phyloP scores from a whole-genome alignment of 768 basidiomycete species.

The Leccinum subtestaceum region DNA sequence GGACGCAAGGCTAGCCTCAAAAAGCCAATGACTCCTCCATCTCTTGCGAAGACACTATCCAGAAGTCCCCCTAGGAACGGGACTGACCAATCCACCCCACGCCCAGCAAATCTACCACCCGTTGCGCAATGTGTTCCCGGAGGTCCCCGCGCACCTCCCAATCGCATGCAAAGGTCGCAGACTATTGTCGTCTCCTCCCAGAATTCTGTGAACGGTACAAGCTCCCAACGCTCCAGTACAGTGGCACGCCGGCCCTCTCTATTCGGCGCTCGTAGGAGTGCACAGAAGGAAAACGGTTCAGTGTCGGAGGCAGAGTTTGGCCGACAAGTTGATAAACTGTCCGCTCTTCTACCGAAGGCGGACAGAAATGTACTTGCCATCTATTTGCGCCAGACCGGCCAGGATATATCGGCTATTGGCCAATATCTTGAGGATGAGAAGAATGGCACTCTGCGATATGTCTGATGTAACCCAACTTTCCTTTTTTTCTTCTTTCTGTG shows the following conservation, averaged over 20 bases:
- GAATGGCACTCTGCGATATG: slow-evolving; percentile 55
- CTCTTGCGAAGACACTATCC: slow-evolving; percentile 35
- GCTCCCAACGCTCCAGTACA: slow-evolving; percentile 32
- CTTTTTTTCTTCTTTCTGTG: slow-evolving; percentile 4
- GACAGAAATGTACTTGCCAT: slow-evolving; percentile 63
- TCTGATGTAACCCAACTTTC: slow-evolving; percentile 20
- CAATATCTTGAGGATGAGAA: slow-evolving; percentile 84
- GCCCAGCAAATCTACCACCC: slow-evolving; percentile 30
- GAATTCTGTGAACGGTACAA: slow-evolving; percentile 14
- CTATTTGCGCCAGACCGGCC: slow-evolving; percentile 71
- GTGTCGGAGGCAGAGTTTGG: slow-evolving; percentile 47
- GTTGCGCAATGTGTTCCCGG: slow-evolving; percentile 60
- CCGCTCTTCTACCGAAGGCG: slow-evolving; percentile 69
- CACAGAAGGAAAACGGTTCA: slow-evolving; percentile 1
- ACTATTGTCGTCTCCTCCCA: slow-evolving; percentile 52
- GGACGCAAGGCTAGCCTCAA: slow-evolving; percentile 66
- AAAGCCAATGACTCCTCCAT: slow-evolving; percentile 28
- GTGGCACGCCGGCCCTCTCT: slow-evolving; percentile 30
- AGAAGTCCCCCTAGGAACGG: slow-evolving; percentile 35
- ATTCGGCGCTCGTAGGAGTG: slow-evolving; percentile 23
- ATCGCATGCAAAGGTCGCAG: slow-evolving; percentile 62
- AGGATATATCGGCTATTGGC: slow-evolving; percentile 83
- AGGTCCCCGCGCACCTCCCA: slow-evolving; percentile 69
- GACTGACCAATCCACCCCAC: slow-evolving; percentile 27
- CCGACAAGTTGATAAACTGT: slow-evolving; percentile 68